Percentiles rank a stretch among this genome's conserved stretches.
Conservation (phyloP, 2,329 filamentous ascomycete genomes). For the Alternaria arborescens region DNA sequence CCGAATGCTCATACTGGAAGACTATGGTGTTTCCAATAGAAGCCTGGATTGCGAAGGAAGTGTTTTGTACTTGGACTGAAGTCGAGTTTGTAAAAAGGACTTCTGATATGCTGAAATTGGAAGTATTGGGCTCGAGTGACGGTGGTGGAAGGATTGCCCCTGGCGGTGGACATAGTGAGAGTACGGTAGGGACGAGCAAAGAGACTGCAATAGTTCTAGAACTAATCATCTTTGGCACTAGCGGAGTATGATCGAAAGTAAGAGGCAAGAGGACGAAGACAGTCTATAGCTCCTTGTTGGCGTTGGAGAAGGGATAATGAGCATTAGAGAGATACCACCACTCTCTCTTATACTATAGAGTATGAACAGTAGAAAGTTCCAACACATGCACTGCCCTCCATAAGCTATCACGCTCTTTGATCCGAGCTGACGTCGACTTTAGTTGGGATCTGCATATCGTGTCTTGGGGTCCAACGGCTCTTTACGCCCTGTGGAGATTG, state of each 20-base stretch:
- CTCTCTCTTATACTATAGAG: slow-evolving; percentile 5
- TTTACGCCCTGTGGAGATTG: background rate
- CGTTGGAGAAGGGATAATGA: background rate
- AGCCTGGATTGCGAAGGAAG: slow-evolving; percentile 36
- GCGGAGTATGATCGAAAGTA: background rate
- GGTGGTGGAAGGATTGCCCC: slow-evolving; percentile 34
- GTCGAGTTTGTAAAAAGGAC: slow-evolving; percentile 9
- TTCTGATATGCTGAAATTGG: slow-evolving; percentile 11
- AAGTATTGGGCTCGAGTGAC: slow-evolving; percentile 5
- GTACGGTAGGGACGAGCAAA: background rate
- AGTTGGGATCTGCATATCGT: slow-evolving; percentile 2
- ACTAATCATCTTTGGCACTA: background rate
- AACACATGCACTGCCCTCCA: slow-evolving; percentile 2
- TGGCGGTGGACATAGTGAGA: slow-evolving; percentile 33
- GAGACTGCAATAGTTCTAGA: background rate
- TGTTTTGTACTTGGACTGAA: slow-evolving; percentile 18
- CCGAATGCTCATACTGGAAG: slow-evolving; percentile 27
- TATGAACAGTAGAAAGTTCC: background rate
- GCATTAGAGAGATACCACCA: background rate
- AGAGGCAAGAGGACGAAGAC: background rate
- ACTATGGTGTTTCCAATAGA: slow-evolving; percentile 27
- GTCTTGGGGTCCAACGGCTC: background rate
- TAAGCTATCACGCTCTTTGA: background rate
- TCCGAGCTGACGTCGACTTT: background rate
- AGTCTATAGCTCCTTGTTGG: background rate